Conservation (phyloP, 2,329 filamentous ascomycete species). For the Trichoderma brevicompactum region DNA sequence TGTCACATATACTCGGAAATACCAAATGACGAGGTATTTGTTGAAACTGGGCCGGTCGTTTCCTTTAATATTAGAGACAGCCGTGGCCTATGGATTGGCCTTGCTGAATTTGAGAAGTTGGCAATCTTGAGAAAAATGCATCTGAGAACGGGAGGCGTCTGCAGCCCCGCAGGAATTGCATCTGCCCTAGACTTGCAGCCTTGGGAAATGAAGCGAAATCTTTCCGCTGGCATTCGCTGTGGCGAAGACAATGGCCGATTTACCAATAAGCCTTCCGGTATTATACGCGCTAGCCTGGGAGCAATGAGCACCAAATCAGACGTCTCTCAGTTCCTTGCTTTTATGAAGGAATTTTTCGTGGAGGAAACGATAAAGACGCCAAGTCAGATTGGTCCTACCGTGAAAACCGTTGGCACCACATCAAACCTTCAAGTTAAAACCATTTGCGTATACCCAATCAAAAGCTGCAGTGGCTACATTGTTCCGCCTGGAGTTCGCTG, state of each 20-base stretch:
- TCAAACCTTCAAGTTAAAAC: slow-evolving; percentile 55
- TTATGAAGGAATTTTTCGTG: slow-evolving; percentile 71
- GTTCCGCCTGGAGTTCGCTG: slow-evolving; percentile 68
- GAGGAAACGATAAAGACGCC: slow-evolving; percentile 27
- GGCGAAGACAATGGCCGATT: slow-evolving; percentile 82
- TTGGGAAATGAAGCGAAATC: slow-evolving; percentile 84
- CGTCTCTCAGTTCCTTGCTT: slow-evolving; percentile 71
- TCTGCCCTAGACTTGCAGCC: slow-evolving; percentile 72
- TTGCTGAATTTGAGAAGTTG: slow-evolving; percentile 85
- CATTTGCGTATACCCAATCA: slow-evolving; percentile 85
- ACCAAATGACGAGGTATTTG: slow-evolving; percentile 36
- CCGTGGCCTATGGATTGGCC: slow-evolving; percentile 74
- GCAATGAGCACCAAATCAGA: slow-evolving; percentile 85
- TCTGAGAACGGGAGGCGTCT: slow-evolving; percentile 84
- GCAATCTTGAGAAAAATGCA: slow-evolving; percentile 79
- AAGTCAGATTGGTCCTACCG: background rate
- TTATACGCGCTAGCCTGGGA: slow-evolving; percentile 83
- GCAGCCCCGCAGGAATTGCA: slow-evolving; percentile 88
- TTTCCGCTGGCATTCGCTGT: slow-evolving; percentile 82
- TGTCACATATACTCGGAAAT: slow-evolving; percentile 66
- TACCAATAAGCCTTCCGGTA: slow-evolving; percentile 82
- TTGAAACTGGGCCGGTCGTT: slow-evolving; percentile 71
- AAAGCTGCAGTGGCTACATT: slow-evolving; percentile 83
- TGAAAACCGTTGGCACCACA: background rate
- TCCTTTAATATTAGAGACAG: slow-evolving; percentile 81